Base-by-base conservation (phyloP, 2,329 filamentous ascomycete genomes). In the Talaromyces pinophilus region DNA sequence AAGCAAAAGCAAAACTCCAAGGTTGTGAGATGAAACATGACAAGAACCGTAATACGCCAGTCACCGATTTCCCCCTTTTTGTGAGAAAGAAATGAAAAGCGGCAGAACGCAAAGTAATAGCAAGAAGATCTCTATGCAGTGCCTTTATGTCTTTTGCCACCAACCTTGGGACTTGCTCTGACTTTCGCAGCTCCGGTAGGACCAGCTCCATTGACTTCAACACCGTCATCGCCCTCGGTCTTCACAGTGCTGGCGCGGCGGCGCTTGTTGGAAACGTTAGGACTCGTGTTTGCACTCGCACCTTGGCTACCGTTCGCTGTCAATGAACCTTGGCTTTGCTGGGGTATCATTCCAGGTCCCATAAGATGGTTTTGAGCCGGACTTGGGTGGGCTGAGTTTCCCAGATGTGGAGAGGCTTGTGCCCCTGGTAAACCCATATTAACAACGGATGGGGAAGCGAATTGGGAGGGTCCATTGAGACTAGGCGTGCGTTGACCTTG, bases 231-330 rank as follows among this genome's bases (percentile, higher is more conserved):
- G 46, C 77, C 81, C 71, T 88, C 86, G 63, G 83, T 77, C 74
- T 89, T 89, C 65, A 87, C 85, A 15, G 83, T 83, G 75, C 87
- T 88, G 30, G 83, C 77, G 67, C 87, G 80, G 67, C 87, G 83
- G 67, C 85, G 80, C 76, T 89, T 89, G 71, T 83, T 83, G 59
- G 79, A 83, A 52, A 87, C 82, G 70, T 86, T 88, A 2, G 87
- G 87, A 70, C 87, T 89, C 5, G 87, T 88, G 70, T 86, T 88
- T 38, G 86, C 85, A 71, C 85, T 88, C 8, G 83, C 81, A 2
- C 81, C 82, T 69, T 79, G 76, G 64, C 72, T 77, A 62, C 74
- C 84, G 74, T 82, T 86, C 15, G 79, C 76, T 69, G 82, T 85
- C n/a, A 83, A 82, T 57, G 83, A 83, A 72, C 84, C 83, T 69